Percentiles rank a stretch among this genome's conserved stretches.
These are phyloP conservation scores for Chlorella ohadii DNA, from an alignment of 139 green algal species.

Conservation along the genomic window DNA sequence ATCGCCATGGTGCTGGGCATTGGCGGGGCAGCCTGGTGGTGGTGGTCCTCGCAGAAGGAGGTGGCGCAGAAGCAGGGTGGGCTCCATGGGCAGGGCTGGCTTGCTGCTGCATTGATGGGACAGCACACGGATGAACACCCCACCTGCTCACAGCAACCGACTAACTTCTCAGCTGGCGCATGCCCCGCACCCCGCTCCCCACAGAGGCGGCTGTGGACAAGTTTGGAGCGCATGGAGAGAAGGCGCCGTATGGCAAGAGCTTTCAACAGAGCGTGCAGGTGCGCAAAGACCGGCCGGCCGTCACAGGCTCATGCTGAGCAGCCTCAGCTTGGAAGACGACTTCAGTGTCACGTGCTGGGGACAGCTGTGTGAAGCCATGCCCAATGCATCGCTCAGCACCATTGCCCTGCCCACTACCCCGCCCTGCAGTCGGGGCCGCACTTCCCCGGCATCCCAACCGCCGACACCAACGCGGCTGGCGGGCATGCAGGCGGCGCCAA, in stretches of 20 bases:
- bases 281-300: background rate
- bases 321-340: too few species aligned
- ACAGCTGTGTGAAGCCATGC: too few species aligned
- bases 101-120: too few species aligned
- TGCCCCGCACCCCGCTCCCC: too few species aligned
- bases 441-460: constrained; percentile 22
- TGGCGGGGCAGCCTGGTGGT: background rate
- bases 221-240: constrained; percentile 40
- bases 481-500: constrained; percentile 23
- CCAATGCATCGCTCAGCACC: too few species aligned
- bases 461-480: constrained; percentile 22
- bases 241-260: constrained; percentile 4
- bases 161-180: too few species aligned
- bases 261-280: constrained; percentile 4
- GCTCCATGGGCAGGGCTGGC: background rate
- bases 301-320: too few species aligned
- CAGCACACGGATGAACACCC: too few species aligned
- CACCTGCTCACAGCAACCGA: too few species aligned
- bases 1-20: background rate
- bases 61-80: constrained; percentile 20
- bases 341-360: too few species aligned
- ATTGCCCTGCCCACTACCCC: background rate
- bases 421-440: background rate
- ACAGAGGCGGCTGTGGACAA: constrained; percentile 25
- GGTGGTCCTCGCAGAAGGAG: background rate